A percentile compares a stretch with the other conserved stretches of the same genome.
Evolutionary conservation across 176 grass and related monocot genomes (phyloP).

Genomic region (Poa pratensis): DNA sequence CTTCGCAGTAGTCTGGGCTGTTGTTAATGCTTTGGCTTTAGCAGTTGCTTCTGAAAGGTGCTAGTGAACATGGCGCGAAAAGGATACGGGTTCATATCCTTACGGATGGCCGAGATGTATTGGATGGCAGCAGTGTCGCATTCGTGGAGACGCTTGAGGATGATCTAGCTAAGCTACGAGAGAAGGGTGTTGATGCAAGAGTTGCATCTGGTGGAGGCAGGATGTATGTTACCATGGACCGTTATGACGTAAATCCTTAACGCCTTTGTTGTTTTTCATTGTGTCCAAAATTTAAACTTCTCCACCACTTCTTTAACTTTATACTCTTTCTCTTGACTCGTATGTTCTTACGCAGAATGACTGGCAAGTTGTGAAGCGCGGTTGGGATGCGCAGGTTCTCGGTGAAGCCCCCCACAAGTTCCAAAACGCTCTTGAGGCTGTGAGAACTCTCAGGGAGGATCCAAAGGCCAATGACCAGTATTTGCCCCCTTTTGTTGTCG

Average conservation of each 20-base stretch:
- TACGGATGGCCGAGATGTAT: constrained; percentile 85
- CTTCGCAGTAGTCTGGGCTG: neutral
- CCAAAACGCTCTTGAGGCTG: constrained; percentile 62
- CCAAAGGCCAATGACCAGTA: constrained; percentile 81
- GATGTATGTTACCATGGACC: constrained; percentile 98
- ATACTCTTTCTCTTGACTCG: neutral
- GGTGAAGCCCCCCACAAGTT: constrained; percentile 88
- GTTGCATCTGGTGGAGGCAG: constrained; percentile 93
- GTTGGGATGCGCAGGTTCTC: constrained; percentile 94
- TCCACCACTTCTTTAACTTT: neutral
- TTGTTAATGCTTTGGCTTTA: constrained; percentile 16
- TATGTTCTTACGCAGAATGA: constrained; percentile 66
- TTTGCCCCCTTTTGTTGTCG: constrained; percentile 78
- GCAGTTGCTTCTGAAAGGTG: constrained; percentile 84
- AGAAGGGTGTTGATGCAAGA: constrained; percentile 78
- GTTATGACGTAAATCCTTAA: constrained; percentile 65
- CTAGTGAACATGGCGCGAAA: constrained; percentile 71
- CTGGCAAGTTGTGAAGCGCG: constrained; percentile 90
- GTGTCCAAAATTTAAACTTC: neutral
- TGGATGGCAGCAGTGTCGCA: constrained; percentile 85
- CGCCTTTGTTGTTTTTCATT: neutral
- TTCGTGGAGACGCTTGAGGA: constrained; percentile 90
- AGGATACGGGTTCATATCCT: constrained; percentile 87
- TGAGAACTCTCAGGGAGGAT: constrained; percentile 72
- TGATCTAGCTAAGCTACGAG: constrained; percentile 58